phyloP scores from a whole-genome alignment of 2,329 filamentous ascomycete species.

The Bipolaris gigantea region DNA sequence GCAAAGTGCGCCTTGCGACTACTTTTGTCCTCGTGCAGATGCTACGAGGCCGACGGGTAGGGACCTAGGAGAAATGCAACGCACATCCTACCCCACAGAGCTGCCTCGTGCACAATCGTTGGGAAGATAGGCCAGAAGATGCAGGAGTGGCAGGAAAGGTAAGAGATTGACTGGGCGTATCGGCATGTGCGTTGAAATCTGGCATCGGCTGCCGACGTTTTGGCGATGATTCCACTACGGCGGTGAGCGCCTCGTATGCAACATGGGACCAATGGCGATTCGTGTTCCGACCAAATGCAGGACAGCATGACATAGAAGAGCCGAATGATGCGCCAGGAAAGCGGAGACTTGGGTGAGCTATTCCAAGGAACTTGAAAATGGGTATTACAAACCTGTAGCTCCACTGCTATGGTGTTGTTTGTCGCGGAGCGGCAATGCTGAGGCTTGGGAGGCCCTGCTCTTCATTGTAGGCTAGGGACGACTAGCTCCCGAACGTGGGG shows the following conservation, averaged over 20 bases:
- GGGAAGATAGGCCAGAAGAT: background rate
- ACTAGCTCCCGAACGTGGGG: conserved; percentile 12
- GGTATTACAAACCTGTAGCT: conserved; percentile 2
- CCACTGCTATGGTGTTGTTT: conserved; percentile 7
- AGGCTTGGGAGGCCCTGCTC: conserved; percentile 11
- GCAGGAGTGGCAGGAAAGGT: background rate
- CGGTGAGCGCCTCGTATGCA: conserved; percentile 17
- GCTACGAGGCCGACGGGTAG: background rate
- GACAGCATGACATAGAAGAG: conserved; percentile 4
- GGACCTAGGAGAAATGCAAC: conserved; percentile 8
- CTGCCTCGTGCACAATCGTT: background rate
- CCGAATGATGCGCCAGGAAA: background rate
- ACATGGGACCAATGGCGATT: conserved; percentile 3
- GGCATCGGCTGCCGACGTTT: conserved; percentile 4
- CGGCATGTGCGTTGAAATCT: conserved; percentile 4
- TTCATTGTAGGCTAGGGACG: conserved; percentile 8
- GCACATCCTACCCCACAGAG: conserved; percentile 6
- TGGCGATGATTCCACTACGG: conserved; percentile 1
- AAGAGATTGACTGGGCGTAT: background rate
- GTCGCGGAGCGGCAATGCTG: background rate
- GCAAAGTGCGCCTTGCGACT: conserved; percentile 1
- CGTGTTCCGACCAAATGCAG: background rate
- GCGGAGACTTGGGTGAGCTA: conserved; percentile 5
- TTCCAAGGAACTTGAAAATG: conserved; percentile 7
- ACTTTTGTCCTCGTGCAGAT: background rate